phyloP scores from a whole-genome alignment of 2,329 filamentous ascomycete species.

The Diaporthe aspalathi region DNA sequence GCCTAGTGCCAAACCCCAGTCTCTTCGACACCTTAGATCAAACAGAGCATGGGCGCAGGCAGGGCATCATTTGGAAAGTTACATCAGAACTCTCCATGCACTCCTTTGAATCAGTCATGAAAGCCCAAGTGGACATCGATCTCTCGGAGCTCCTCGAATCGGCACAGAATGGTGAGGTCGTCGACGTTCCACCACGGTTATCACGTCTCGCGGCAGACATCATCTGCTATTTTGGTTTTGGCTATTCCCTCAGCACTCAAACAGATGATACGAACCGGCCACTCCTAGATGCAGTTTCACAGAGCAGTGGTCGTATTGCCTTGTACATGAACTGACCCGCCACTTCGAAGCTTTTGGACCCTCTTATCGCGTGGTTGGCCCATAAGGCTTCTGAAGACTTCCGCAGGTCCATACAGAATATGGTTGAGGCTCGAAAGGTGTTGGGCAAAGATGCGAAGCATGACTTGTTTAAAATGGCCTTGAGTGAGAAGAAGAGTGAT shows the following conservation, averaged over 20 bases:
- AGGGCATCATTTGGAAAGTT: conserved; percentile 16
- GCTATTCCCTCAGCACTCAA: conserved; percentile 9
- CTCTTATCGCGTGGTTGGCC: conserved; percentile 7
- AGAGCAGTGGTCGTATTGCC: neutral
- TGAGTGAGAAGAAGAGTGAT: conserved; percentile 3
- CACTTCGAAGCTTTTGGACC: neutral
- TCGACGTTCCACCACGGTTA: neutral
- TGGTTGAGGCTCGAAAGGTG: conserved; percentile 15
- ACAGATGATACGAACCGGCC: conserved; percentile 13
- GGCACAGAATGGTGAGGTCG: neutral
- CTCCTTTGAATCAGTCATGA: conserved; percentile 22
- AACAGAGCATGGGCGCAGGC: conserved; percentile 22
- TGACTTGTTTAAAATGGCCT: neutral
- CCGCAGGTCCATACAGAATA: conserved; percentile 1
- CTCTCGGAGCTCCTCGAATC: neutral
- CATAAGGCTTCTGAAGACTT: conserved; percentile 4
- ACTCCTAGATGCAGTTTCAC: neutral
- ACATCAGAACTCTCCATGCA: conserved; percentile 24
- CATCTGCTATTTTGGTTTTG: conserved; percentile 21
- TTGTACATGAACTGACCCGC: conserved; percentile 31
- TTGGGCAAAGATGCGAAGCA: neutral
- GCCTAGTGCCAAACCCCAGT: conserved; percentile 9
- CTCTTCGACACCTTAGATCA: conserved; percentile 32
- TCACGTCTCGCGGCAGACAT: conserved; percentile 19
- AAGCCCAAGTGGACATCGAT: conserved; percentile 1